Percentiles rank a stretch among this genome's conserved stretches.
phyloP scores from a whole-genome alignment of 2,329 filamentous ascomycete species.

The Colletotrichum eremochloae region DNA sequence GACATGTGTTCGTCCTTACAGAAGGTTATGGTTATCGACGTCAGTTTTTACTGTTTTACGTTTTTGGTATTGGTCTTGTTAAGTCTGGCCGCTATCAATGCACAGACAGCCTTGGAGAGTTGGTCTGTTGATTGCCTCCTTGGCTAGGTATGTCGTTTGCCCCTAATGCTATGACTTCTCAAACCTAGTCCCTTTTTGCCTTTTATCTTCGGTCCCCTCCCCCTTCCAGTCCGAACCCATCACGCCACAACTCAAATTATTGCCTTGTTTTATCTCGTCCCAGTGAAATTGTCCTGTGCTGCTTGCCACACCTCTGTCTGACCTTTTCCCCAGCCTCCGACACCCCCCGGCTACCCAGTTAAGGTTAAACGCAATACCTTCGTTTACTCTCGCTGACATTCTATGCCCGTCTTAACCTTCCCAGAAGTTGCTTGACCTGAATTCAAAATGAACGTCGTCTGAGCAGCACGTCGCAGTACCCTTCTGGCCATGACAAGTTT shows the following conservation, averaged over 20 bases:
- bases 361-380: not conserved
- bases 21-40: not conserved
- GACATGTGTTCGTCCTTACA: not conserved
- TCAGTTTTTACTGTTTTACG: too few relatives aligned
- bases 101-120: not conserved
- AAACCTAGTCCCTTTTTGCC: not conserved
- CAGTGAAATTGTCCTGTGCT: not conserved
- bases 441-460: not conserved
- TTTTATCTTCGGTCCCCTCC: not conserved
- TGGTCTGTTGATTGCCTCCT: not conserved
- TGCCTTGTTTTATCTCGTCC: not conserved
- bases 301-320: not conserved
- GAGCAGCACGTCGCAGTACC: not conserved
- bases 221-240: not conserved
- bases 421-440: not conserved
- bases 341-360: not conserved
- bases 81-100: not conserved
- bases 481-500: not conserved
- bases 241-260: not conserved
- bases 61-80: not conserved
- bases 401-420: not conserved
- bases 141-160: not conserved
- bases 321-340: not conserved
- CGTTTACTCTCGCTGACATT: not conserved
- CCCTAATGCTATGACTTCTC: not conserved